phyloP scores from a whole-genome alignment of 2,329 filamentous ascomycete genomes.

The Harringtonia lauricola region DNA sequence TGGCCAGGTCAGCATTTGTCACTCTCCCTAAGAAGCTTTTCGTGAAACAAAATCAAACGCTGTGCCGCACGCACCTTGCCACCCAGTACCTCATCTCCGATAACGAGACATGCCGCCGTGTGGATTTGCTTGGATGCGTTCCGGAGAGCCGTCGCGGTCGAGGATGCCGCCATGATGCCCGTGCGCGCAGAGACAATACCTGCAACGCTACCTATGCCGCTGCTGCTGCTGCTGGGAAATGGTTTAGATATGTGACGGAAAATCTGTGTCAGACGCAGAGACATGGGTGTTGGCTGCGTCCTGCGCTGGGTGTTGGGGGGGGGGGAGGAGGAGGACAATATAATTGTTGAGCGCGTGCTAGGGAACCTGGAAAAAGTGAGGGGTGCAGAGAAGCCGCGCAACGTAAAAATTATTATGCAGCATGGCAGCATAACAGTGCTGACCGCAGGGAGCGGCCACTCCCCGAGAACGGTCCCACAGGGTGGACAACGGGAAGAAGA shows the following conservation, averaged over 20 bases:
- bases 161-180: constrained; percentile 8
- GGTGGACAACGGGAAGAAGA: no score
- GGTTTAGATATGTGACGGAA: constrained; percentile 5
- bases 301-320: neutral
- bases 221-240: neutral
- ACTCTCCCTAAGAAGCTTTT: no score
- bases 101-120: constrained; percentile 86
- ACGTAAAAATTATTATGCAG: no score
- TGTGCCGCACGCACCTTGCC: constrained; percentile 66
- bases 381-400: no score
- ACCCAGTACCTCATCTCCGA: constrained; percentile 92
- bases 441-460: no score
- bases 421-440: no score
- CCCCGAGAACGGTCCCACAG: no score
- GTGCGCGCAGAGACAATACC: no score
- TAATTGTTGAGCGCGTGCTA: no score
- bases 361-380: no score
- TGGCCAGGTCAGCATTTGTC: neutral
- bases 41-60: no score
- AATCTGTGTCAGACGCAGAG: constrained; percentile 8
- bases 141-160: constrained; percentile 3
- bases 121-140: constrained; percentile 47
- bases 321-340: neutral
- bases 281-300: constrained; percentile 7
- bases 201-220: no score